Evolutionary conservation across 2,329 filamentous ascomycete species (phyloP).

Genomic region (Pezizomycotina sp.): DNA sequence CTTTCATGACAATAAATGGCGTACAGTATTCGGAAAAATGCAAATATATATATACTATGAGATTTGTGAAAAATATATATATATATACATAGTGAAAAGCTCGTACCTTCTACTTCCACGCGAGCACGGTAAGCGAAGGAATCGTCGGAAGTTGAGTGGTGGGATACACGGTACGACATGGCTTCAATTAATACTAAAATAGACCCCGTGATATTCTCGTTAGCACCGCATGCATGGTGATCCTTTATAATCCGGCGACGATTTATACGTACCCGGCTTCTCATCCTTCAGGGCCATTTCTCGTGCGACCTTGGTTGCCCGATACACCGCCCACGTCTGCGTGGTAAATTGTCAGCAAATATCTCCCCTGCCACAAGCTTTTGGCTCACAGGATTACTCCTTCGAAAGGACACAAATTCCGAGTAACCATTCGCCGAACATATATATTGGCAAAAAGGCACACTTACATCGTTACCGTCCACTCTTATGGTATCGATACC

Average conservation of each 20-base stretch:
- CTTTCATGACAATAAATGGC: too few species aligned
- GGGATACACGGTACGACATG: constrained; percentile 94
- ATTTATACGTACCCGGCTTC: constrained; percentile 20
- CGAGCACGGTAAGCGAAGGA: constrained; percentile 88
- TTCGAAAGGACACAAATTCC: too few species aligned
- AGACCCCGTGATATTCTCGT: constrained; percentile 38
- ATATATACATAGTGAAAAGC: too few species aligned
- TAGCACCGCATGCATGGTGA: too few species aligned
- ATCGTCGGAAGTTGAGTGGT: constrained; percentile 94
- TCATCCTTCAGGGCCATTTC: constrained; percentile 55
- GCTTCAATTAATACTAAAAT: constrained; percentile 77
- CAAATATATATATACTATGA: too few species aligned
- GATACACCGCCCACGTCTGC: constrained; percentile 62
- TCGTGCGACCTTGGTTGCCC: constrained; percentile 61
- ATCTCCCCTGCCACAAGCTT: background rate
- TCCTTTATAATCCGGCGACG: too few species aligned
- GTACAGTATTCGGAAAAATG: too few species aligned
- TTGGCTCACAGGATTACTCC: too few species aligned
- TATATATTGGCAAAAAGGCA: background rate
- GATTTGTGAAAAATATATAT: too few species aligned
- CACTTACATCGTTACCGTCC: constrained; percentile 60
- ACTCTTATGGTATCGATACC: constrained; percentile 87
- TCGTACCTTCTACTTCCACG: constrained; percentile 59
- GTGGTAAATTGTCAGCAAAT: constrained; percentile 3
- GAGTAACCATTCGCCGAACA: background rate